Conservation (phyloP, 2,329 filamentous ascomycete species). For the Phialophora expanda region DNA sequence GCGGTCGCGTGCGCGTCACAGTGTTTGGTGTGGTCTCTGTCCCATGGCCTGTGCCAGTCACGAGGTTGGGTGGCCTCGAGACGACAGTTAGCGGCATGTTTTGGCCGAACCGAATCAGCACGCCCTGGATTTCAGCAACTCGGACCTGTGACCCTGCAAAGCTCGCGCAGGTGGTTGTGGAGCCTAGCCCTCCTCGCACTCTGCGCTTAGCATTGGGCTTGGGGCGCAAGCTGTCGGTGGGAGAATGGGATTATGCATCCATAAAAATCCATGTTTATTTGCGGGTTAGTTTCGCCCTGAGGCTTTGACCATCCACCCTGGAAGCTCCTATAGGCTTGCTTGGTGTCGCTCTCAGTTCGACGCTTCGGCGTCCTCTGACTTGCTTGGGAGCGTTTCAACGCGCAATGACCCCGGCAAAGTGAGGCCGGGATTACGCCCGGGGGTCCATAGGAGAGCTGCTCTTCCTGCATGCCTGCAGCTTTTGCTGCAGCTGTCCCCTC, state of each 20-base stretch:
- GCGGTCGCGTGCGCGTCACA: background rate
- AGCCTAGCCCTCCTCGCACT: background rate
- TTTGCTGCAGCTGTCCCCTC: background rate
- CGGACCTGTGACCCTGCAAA: background rate
- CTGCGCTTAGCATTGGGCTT: background rate
- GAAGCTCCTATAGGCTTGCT: background rate
- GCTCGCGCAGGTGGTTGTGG: background rate
- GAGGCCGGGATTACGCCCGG: background rate
- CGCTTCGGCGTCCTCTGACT: background rate
- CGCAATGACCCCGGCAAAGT: background rate
- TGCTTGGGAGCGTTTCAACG: background rate
- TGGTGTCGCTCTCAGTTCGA: background rate
- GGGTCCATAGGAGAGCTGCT: background rate
- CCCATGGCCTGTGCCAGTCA: background rate
- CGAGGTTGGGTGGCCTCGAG: background rate
- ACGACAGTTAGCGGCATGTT: background rate
- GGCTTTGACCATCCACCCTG: background rate
- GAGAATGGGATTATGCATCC: background rate
- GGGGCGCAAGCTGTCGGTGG: background rate
- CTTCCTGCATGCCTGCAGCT: background rate
- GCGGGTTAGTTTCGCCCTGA: background rate
- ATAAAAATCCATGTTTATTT: conserved; percentile 1
- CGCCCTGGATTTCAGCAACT: background rate
- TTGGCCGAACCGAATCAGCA: background rate
- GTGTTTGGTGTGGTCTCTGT: background rate